Evolutionary conservation across 148 eudicot genomes (phyloP).

Genomic region (Rhododendron molle): DNA sequence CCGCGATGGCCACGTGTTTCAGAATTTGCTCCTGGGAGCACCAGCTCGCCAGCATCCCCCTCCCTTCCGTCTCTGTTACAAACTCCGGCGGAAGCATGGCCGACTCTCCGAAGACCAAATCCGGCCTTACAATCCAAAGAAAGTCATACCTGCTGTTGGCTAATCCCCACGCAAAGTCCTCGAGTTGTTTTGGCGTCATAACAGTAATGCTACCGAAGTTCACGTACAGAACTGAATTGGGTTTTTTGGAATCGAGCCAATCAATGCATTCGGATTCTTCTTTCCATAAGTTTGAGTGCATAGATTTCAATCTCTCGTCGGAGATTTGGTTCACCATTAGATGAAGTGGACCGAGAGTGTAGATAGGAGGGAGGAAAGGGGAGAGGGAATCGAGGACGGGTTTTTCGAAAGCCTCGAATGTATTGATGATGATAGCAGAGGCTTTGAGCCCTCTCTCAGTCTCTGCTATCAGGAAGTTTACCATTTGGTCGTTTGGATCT

Average conservation of each 20-base stretch:
- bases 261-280: conserved; percentile 40
- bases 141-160: conserved; percentile 51
- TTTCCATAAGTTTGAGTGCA: conserved; percentile 51
- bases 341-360: conserved; percentile 42
- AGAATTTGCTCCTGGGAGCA: conserved; percentile 42
- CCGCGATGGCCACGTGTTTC: conserved; percentile 35
- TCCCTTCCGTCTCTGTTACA: conserved; percentile 23
- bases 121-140: conserved; percentile 61
- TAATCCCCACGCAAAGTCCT: conserved; percentile 64
- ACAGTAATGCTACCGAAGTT: conserved; percentile 55
- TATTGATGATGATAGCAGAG: conserved; percentile 44
- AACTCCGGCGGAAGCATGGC: conserved; percentile 43
- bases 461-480: conserved; percentile 21
- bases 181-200: conserved; percentile 32
- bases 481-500: background rate
- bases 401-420: conserved; percentile 43
- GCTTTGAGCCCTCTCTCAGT: conserved; percentile 22
- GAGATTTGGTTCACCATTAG: conserved; percentile 23
- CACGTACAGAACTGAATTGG: conserved; percentile 43
- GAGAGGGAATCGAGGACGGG: conserved; percentile 28
- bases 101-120: conserved; percentile 35
- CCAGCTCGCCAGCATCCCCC: conserved; percentile 48
- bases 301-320: conserved; percentile 20
- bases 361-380: conserved; percentile 26
- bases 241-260: conserved; percentile 42